Base-by-base conservation (phyloP, 768 basidiomycete species). In the Auricularia auricula-judae region DNA sequence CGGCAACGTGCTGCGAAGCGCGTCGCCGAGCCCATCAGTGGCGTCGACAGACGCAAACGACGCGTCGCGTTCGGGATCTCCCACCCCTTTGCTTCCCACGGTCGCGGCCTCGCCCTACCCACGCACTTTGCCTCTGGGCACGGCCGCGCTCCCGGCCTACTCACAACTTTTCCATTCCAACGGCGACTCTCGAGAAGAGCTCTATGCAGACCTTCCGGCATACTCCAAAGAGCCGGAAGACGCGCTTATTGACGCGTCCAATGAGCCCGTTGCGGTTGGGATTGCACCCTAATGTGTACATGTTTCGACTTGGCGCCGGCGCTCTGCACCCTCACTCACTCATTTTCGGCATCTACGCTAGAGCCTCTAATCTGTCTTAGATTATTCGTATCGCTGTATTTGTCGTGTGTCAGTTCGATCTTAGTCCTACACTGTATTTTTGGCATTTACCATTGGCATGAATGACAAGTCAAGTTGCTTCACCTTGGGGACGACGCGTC, bases 161-260 rank as follows among this genome's bases (percentile, higher is more conserved):
- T 89, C 88, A 4, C 88, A 91, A 67, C 78, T 93, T 21, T 93
- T 86, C 75, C 76, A 91, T 70, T 70, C 77, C 18, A 88, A 89
- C 68, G 91, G 91, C 18, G 86, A 90, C 62, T 80, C 80, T 63
- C 88, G 84, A 75, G 78, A 88, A 61, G 89, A 91, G 70, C 79
- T 82, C 66, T 82, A 81, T n/a, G 69, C 61, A 16, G 86, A 84
- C 14, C 74, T 89, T 53, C 90, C 89, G 0, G 76, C 81, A 29
- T 89, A 89, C 83, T 63, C 44, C 7, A 18, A 59, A 29, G 56
- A 59, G 11, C 18, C 47, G 23, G 56, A 59, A 33, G 56, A 59
- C 53, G 2, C n/a, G 53, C 53, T 14, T 14, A 14, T 42, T 14
- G 56, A 59, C 53, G 53, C n/a, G 53, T 18, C 39, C 39, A 14